These are phyloP conservation scores for Mortierella sp. DNA, from an alignment of 371 early-diverging fungal genomes.

Conservation along the genomic window DNA sequence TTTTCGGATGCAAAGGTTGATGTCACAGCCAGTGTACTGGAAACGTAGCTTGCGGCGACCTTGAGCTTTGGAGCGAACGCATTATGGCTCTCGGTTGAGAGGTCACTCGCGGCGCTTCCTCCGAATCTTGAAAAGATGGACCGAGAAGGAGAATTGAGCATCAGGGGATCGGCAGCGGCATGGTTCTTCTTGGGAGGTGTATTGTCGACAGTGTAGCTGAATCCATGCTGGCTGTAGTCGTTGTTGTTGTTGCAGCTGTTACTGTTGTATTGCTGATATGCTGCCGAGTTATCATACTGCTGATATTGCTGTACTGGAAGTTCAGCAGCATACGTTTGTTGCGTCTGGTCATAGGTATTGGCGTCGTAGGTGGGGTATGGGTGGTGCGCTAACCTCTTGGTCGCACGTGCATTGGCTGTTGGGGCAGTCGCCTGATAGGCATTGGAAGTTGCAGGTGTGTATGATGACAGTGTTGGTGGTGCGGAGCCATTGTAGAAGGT, in stretches of 20 bases:
- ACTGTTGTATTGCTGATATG: constrained; percentile 25
- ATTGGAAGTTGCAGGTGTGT: background rate
- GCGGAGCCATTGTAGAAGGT: constrained; percentile 5
- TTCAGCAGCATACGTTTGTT: background rate
- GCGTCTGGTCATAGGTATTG: background rate
- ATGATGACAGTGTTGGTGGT: background rate
- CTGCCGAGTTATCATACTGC: background rate
- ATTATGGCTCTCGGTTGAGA: constrained; percentile 4
- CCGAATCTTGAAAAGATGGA: constrained; percentile 47
- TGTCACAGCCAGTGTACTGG: constrained; percentile 50
- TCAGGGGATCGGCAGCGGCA: constrained; percentile 19
- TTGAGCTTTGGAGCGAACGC: constrained; percentile 35
- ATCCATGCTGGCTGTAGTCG: constrained; percentile 14
- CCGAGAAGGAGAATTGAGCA: constrained; percentile 24
- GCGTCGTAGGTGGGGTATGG: constrained; percentile 5
- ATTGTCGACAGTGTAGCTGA: background rate
- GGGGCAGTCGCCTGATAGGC: background rate
- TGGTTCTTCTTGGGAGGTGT: background rate
- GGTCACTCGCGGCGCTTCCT: background rate
- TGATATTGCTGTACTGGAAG: constrained; percentile 5
- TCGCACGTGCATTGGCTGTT: constrained; percentile 6
- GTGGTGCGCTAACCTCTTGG: background rate
- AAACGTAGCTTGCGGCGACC: constrained; percentile 44
- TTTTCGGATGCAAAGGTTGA: constrained; percentile 47
- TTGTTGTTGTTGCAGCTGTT: constrained; percentile 14